phyloP scores from a whole-genome alignment of 495 filamentous ascomycete genomes.

The Elaphomyces granulatus region DNA sequence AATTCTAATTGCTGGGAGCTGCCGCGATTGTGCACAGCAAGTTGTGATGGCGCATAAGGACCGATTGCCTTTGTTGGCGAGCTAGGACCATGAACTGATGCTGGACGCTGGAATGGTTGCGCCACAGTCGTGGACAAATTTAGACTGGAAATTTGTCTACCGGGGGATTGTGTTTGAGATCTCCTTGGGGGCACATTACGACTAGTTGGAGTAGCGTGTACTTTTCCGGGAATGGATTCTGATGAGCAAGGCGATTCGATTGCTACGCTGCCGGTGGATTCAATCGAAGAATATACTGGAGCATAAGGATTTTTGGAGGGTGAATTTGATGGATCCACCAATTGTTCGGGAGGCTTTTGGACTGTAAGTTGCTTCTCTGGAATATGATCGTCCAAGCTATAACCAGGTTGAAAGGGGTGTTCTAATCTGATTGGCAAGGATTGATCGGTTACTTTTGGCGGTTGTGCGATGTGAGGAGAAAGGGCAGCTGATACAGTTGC shows the following conservation, averaged over 20 bases:
- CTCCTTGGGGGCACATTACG: constrained; percentile 42
- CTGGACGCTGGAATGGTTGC: constrained; percentile 49
- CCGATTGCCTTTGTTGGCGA: constrained; percentile 32
- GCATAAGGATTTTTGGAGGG: constrained; percentile 6
- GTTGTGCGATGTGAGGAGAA: constrained; percentile 14
- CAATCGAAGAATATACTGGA: not conserved
- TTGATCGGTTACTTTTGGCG: constrained; percentile 10
- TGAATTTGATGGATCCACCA: not conserved
- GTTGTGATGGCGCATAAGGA: constrained; percentile 22
- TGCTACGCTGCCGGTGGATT: not conserved
- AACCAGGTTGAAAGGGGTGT: constrained; percentile 2
- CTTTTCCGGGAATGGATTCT: not conserved
- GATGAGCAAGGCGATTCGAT: not conserved
- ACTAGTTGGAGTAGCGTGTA: constrained; percentile 1
- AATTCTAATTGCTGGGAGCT: constrained; percentile 37
- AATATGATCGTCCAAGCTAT: constrained; percentile 1
- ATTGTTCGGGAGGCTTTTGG: not conserved
- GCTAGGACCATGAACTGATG: constrained; percentile 46
- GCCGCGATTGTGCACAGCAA: constrained; percentile 16
- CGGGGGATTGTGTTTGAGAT: constrained; percentile 80
- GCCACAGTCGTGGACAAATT: constrained; percentile 26
- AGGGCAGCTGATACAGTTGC: constrained; percentile 17
- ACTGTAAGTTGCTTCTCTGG: not conserved
- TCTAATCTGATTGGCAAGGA: not conserved
- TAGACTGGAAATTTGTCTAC: constrained; percentile 37